phyloP scores from a whole-genome alignment of 805 yeast species.

The Pichia pseudocactophila region DNA sequence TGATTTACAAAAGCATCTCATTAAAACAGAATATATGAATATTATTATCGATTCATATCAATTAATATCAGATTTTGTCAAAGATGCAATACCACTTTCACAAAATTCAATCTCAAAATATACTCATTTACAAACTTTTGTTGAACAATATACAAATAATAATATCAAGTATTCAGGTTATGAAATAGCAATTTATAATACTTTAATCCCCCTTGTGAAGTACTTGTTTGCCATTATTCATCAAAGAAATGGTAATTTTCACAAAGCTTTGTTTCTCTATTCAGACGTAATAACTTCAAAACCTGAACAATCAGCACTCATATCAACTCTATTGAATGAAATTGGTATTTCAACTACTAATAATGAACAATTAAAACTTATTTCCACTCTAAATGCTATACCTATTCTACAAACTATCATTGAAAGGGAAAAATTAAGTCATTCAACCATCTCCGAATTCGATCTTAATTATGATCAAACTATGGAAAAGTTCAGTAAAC shows the following conservation, averaged over 20 bases:
- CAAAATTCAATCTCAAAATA: not conserved
- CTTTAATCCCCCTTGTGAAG: constrained; percentile 30
- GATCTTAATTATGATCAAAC: constrained; percentile 14
- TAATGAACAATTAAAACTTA: constrained; percentile 18
- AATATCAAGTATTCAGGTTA: constrained; percentile 28
- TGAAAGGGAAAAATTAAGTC: constrained; percentile 10
- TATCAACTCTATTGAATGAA: constrained; percentile 10
- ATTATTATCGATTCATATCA: constrained; percentile 20
- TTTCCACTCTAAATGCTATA: constrained; percentile 20
- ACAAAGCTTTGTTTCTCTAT: constrained; percentile 33
- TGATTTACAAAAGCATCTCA: not conserved
- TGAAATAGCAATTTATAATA: constrained; percentile 31
- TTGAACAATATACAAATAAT: constrained; percentile 24
- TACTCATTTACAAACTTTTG: constrained; percentile 26
- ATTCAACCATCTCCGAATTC: constrained; percentile 16
- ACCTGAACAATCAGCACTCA: not conserved
- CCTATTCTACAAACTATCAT: constrained; percentile 17
- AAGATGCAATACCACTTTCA: constrained; percentile 15
- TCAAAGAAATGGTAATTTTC: constrained; percentile 31
- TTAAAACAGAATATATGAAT: not conserved
- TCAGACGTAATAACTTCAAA: constrained; percentile 23
- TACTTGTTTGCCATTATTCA: constrained; percentile 33
- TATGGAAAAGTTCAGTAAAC: constrained; percentile 17
- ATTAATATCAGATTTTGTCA: constrained; percentile 30
- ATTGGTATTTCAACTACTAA: constrained; percentile 20